A percentile compares a stretch with the other conserved stretches of the same genome.
Evolutionary conservation across 2,329 filamentous ascomycete species (phyloP).

Genomic region (Anthostomella pinea): DNA sequence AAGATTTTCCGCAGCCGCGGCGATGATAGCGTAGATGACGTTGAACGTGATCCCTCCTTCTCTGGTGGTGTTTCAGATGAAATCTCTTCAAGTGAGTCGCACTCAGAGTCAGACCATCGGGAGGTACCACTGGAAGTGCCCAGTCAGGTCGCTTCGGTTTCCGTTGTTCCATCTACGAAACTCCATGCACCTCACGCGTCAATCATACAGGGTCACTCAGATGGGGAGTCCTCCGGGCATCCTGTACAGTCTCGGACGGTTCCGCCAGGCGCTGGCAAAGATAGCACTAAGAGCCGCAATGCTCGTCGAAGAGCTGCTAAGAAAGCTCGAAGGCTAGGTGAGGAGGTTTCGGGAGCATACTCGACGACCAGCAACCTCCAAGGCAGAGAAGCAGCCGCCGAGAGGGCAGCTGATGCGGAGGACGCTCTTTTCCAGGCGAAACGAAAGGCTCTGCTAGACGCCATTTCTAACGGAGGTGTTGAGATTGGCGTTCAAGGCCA

Average conservation of each 20-base stretch:
- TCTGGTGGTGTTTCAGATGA: no score
- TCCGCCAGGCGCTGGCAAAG: constrained; percentile 36
- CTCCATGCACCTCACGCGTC: no score
- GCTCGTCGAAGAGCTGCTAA: constrained; percentile 44
- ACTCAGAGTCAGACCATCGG: no score
- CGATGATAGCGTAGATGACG: no score
- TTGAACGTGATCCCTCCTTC: no score
- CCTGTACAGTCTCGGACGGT: constrained; percentile 21
- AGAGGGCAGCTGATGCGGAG: constrained; percentile 23
- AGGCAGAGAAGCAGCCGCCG: constrained; percentile 1
- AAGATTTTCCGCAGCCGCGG: no score
- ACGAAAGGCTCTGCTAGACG: constrained; percentile 48
- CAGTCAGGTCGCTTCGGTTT: no score
- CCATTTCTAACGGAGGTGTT: constrained; percentile 50
- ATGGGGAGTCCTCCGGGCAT: no score
- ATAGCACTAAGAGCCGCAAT: constrained; percentile 50
- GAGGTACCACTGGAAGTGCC: no score
- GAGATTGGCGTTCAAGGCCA: constrained; percentile 37
- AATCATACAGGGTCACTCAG: no score
- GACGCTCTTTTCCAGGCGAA: constrained; percentile 47
- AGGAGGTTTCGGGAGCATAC: constrained; percentile 5
- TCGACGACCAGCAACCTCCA: not conserved
- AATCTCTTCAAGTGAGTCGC: no score
- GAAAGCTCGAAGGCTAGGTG: constrained; percentile 26
- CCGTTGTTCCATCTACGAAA: no score